Conservation (phyloP, 2,329 filamentous ascomycete genomes). For the Fusarium nematophilum region DNA sequence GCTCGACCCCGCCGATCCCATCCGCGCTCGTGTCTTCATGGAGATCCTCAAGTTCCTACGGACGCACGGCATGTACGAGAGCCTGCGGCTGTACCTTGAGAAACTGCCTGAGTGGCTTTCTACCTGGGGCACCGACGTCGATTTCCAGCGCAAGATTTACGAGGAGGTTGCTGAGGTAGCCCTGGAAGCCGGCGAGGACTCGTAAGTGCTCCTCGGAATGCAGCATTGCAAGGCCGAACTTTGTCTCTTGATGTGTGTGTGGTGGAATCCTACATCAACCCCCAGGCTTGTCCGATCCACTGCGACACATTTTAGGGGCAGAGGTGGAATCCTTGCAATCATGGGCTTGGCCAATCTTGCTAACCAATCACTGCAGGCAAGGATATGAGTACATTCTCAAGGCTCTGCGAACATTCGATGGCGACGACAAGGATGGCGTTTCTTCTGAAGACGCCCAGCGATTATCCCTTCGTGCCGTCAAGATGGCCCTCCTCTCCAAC, state of each 20-base stretch:
- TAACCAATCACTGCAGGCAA: constrained; percentile 54
- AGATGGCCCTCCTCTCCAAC: constrained; percentile 63
- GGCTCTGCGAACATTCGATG: constrained; percentile 70
- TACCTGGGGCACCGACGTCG: constrained; percentile 84
- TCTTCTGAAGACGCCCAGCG: constrained; percentile 70
- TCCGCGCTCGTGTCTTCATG: constrained; percentile 90
- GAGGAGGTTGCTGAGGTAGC: constrained; percentile 85
- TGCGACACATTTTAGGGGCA: not conserved
- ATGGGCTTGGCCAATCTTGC: constrained; percentile 11
- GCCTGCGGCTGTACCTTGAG: constrained; percentile 83
- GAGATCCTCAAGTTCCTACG: constrained; percentile 88
- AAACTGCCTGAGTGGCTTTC: constrained; percentile 85
- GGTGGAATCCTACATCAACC: not conserved
- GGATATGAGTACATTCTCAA: constrained; percentile 76
- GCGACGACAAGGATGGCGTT: constrained; percentile 64
- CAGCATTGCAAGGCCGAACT: not conserved
- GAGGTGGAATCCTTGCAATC: not conserved
- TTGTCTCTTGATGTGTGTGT: constrained; percentile 3
- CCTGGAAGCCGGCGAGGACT: constrained; percentile 78
- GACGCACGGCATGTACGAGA: constrained; percentile 80
- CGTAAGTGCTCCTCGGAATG: constrained; percentile 62
- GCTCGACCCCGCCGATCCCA: constrained; percentile 77
- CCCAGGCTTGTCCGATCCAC: not conserved
- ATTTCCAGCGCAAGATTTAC: constrained; percentile 87
- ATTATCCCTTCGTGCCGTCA: constrained; percentile 68